Percentiles rank a stretch among this genome's conserved stretches.
phyloP scores from a whole-genome alignment of 805 yeast species.

The Phaffomyces thermotolerans region DNA sequence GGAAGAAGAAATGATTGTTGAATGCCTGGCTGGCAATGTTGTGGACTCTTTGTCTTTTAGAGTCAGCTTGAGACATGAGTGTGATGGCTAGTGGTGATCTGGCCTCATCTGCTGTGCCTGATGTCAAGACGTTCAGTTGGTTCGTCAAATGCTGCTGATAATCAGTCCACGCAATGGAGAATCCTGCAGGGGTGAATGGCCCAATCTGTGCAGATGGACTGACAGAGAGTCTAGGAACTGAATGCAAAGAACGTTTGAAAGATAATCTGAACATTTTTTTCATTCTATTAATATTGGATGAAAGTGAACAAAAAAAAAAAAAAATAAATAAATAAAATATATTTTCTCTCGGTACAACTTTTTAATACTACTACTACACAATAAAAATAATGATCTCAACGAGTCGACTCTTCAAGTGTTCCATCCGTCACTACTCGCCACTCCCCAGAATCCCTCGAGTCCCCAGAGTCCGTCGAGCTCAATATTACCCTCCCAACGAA shows the following conservation, averaged over 20 bases:
- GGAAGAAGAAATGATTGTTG: conserved; percentile 85
- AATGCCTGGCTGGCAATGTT: conserved; percentile 88
- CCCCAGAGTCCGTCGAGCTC: too few relatives aligned
- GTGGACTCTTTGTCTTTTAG: conserved; percentile 62
- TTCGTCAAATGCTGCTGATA: conserved; percentile 63
- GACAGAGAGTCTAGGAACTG: conserved; percentile 46
- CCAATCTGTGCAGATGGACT: conserved; percentile 34
- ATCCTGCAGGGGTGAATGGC: conserved; percentile 58
- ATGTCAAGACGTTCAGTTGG: conserved; percentile 54
- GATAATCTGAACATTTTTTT: conserved; percentile 2
- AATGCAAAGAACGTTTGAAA: conserved; percentile 37
- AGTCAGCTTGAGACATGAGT: conserved; percentile 56
- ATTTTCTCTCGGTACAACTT: too few relatives aligned
- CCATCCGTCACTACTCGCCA: background rate
- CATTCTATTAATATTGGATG: too few relatives aligned
- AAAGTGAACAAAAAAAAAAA: background rate
- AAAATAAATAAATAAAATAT: too few relatives aligned
- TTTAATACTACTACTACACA: too few relatives aligned
- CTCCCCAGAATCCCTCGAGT: background rate
- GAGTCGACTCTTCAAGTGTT: too few relatives aligned
- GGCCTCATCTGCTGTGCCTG: conserved; percentile 75
- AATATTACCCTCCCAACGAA: too few relatives aligned
- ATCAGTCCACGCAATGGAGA: conserved; percentile 70
- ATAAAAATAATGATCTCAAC: background rate
- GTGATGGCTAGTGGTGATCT: conserved; percentile 67